Percentiles rank a stretch among this genome's conserved stretches.
These are phyloP conservation scores for Bodo saltans DNA, from an alignment of 78 protist species.

Conservation along the genomic window DNA sequence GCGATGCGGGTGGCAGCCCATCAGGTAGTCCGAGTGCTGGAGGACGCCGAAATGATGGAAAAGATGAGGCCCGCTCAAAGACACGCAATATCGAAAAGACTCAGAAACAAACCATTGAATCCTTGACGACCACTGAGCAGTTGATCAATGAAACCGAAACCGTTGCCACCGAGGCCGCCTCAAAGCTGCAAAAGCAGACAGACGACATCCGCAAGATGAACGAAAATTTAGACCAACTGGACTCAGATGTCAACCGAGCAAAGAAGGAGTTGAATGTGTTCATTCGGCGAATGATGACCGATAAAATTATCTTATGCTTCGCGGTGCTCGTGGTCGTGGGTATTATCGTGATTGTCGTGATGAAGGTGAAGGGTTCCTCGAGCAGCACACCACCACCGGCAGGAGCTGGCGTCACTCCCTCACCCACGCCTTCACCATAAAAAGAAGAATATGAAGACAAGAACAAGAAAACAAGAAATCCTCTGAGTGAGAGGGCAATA, in stretches of 20 bases:
- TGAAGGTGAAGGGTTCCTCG: background rate
- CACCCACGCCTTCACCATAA: background rate
- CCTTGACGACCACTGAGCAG: background rate
- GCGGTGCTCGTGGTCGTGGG: slow-evolving; percentile 50
- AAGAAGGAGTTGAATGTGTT: slow-evolving; percentile 58
- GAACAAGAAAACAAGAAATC: no score
- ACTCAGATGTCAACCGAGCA: slow-evolving; percentile 54
- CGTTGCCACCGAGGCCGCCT: background rate
- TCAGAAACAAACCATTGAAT: background rate
- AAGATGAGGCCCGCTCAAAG: background rate
- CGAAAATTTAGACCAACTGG: slow-evolving; percentile 48
- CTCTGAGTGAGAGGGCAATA: no score
- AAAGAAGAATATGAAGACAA: no score
- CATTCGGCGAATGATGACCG: slow-evolving; percentile 68
- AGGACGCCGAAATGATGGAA: background rate
- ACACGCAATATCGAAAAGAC: background rate
- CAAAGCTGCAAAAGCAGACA: background rate
- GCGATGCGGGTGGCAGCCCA: background rate
- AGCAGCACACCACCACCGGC: background rate
- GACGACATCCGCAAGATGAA: slow-evolving; percentile 43
- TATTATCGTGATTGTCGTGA: slow-evolving; percentile 36
- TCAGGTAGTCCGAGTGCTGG: background rate
- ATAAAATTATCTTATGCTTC: slow-evolving; percentile 63
- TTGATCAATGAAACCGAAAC: background rate
- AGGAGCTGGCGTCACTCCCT: background rate